phyloP scores from a whole-genome alignment of 805 yeast genomes.

The Scheffersomyces amazonensis region DNA sequence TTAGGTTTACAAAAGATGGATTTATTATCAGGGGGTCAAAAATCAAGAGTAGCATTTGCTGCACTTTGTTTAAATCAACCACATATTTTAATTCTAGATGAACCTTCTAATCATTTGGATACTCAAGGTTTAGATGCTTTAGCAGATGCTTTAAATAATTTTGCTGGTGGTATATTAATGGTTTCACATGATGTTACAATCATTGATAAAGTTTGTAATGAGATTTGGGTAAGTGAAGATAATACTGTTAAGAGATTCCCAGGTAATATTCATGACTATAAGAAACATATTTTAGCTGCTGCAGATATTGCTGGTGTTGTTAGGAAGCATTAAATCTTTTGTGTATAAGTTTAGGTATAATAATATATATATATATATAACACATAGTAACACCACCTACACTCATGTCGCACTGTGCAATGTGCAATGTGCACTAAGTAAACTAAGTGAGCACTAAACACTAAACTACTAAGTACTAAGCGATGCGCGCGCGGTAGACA shows the following conservation, averaged over 20 bases:
- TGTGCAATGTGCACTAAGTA: too few relatives aligned
- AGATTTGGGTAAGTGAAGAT: slow-evolving; percentile 93
- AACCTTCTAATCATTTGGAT: slow-evolving; percentile 98
- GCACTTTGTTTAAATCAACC: slow-evolving; percentile 88
- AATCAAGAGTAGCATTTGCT: slow-evolving; percentile 97
- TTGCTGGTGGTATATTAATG: slow-evolving; percentile 96
- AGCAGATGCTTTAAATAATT: slow-evolving; percentile 80
- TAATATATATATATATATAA: too few relatives aligned
- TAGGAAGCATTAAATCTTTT: slow-evolving; percentile 57
- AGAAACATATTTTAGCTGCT: slow-evolving; percentile 74
- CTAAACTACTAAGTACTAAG: too few relatives aligned
- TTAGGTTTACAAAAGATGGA: slow-evolving; percentile 89
- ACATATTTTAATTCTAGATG: slow-evolving; percentile 89
- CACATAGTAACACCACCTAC: too few relatives aligned
- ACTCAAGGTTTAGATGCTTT: slow-evolving; percentile 96
- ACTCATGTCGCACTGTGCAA: too few relatives aligned
- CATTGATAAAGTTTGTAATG: slow-evolving; percentile 84
- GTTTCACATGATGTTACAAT: slow-evolving; percentile 96
- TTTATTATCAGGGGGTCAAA: slow-evolving; percentile 94
- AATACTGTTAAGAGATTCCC: slow-evolving; percentile 74
- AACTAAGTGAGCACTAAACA: too few relatives aligned
- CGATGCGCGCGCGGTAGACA: too few relatives aligned
- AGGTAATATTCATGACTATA: slow-evolving; percentile 86
- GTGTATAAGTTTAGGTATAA: too few relatives aligned
- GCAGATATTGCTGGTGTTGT: slow-evolving; percentile 91